Conservation (phyloP, 495 filamentous ascomycete genomes). For the Collariella sp. region DNA sequence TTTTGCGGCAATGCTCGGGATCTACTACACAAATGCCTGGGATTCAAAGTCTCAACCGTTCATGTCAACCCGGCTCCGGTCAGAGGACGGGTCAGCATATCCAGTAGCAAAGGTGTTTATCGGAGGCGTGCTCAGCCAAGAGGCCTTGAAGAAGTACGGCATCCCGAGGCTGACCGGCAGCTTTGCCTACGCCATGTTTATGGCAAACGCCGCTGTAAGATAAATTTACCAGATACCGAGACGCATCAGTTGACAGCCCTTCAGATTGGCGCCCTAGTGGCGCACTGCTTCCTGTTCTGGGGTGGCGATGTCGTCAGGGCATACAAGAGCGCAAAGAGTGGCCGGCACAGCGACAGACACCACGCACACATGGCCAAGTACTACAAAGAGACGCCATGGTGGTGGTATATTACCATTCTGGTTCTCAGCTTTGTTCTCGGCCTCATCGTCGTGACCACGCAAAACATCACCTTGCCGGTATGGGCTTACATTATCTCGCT, state of each 20-base stretch:
- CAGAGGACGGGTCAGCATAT: constrained; percentile 35
- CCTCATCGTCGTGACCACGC: constrained; percentile 33
- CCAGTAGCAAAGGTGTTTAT: constrained; percentile 35
- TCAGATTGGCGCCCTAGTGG: constrained; percentile 16
- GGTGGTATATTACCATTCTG: constrained; percentile 46
- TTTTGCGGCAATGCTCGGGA: constrained; percentile 33
- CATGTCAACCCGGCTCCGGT: constrained; percentile 42
- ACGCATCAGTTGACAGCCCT: neutral
- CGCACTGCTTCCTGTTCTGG: constrained; percentile 21
- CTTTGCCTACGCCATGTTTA: constrained; percentile 36
- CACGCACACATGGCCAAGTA: constrained; percentile 29
- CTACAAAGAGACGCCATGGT: constrained; percentile 47
- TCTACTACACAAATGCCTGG: constrained; percentile 47
- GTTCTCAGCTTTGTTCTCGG: constrained; percentile 42
- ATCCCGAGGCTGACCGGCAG: constrained; percentile 37
- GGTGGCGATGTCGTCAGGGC: constrained; percentile 13
- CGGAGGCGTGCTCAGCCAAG: constrained; percentile 30
- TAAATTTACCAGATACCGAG: neutral
- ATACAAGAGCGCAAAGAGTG: constrained; percentile 13
- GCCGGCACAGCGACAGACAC: constrained; percentile 15
- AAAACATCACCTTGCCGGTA: constrained; percentile 43
- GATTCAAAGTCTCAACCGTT: constrained; percentile 33
- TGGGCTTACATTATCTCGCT: constrained; percentile 50
- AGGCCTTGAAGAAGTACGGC: constrained; percentile 28
- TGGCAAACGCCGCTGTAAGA: constrained; percentile 36